Conservation (phyloP, 768 basidiomycete genomes). For the Lactarius deliciosus region DNA sequence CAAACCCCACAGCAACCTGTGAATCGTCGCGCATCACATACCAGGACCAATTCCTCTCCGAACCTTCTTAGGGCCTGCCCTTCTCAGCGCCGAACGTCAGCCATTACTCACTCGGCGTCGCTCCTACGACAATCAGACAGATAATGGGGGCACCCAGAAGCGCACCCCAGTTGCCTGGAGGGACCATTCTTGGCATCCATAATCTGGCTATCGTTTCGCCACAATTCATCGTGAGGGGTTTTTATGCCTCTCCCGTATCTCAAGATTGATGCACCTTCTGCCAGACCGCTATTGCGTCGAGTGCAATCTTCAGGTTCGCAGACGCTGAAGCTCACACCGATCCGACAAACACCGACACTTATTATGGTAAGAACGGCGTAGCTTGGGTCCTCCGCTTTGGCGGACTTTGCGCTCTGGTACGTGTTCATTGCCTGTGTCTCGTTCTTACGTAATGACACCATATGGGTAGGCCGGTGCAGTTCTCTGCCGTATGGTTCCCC, state of each 20-base stretch:
- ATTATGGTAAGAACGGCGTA: conserved; percentile 84
- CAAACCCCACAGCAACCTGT: not conserved
- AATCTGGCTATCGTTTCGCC: conserved; percentile 95
- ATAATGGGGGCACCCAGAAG: conserved; percentile 36
- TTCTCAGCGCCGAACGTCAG: conserved; percentile 45
- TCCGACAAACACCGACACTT: conserved; percentile 51
- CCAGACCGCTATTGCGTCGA: conserved; percentile 83
- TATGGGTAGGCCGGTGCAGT: conserved; percentile 58
- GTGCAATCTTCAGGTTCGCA: conserved; percentile 78
- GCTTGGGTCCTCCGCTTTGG: conserved; percentile 95
- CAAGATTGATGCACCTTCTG: conserved; percentile 23
- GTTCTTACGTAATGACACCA: not conserved
- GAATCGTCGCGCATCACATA: conserved; percentile 47
- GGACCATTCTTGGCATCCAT: conserved; percentile 92
- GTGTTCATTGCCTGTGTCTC: conserved; percentile 27
- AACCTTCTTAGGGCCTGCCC: conserved; percentile 36
- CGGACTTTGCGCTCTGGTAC: conserved; percentile 74
- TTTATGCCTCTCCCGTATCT: not conserved
- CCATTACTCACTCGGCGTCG: conserved; percentile 62
- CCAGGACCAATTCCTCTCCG: conserved; percentile 55
- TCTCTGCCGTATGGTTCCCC: conserved; percentile 79
- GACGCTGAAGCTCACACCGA: conserved; percentile 55
- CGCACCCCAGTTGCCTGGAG: conserved; percentile 67
- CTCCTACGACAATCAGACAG: conserved; percentile 51
- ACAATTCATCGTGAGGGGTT: conserved; percentile 82